Base-by-base conservation (phyloP, 805 yeast genomes). In the Saccharomycopsis fodiens region DNA sequence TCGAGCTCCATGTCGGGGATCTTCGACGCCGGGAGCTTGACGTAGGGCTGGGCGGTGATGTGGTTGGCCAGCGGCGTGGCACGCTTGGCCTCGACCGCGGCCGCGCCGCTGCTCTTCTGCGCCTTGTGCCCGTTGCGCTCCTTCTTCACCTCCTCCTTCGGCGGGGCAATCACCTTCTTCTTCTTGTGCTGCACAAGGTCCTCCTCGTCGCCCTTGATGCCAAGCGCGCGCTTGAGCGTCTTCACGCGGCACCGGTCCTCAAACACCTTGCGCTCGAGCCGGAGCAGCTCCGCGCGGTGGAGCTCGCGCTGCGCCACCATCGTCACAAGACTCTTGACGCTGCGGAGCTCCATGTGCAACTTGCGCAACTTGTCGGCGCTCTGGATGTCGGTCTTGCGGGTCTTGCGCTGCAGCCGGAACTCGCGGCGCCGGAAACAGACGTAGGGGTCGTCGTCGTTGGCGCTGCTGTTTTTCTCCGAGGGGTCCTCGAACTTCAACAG, bases 361-460 rank as follows among this genome's bases (percentile, higher is more conserved):
- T 75, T 61, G 19, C 93, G 73, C 41, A 93, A 69, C 53, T 89
- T 77, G 62, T 89, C 97, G 12, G 88, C 82, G 54, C 93, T 87
- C 55, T 87, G 85, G 29, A 85, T 76, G 66, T 93, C 98, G 0
- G 96, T 85, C 53, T 97, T 78, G 62, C 98, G 78, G 0, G 98
- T 93, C 62, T 93, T 93, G 62, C 98, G 82, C 25, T 94, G 93
- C 59, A 85, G 97, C 54, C 98, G 78, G 53, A 87, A 82, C 59
- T 89, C 97, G 62, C 98, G 82, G 54, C 96, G 79, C 57, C 98
- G 77, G 70, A 93, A 93, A 67, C 97, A 87, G 35, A 87, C 82
- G 62, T 93, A 93, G 1, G 98, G 97, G 62, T 93, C 97, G 49
- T 75, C 76, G 57, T 89, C 97, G 20, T 32, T 32, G 20, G 8